Base-by-base conservation (phyloP, 495 filamentous ascomycete species). In the Pseudomonodictys pantanalensis region DNA sequence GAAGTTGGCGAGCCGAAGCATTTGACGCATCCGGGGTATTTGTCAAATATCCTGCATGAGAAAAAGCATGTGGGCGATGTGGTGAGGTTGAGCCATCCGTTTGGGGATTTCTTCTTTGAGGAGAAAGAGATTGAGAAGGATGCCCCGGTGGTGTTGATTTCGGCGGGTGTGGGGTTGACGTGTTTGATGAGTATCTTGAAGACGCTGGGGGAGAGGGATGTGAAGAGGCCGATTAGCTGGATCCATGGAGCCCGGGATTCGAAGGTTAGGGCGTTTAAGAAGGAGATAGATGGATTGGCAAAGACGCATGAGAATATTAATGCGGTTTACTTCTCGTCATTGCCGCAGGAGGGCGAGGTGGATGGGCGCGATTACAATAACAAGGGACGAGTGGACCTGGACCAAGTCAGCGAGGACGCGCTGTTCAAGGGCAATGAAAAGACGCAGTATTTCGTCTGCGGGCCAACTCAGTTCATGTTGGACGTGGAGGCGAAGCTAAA, bases 21-120 rank as follows among this genome's bases (percentile, higher is more conserved):
- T 28, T 56, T 68, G 42, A 60, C 72, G 29, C 71, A 82, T 55
- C 84, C 85, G 0, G 86, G 86, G n/a, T 75, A 82, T 63, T 78
- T 91, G 8, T 88, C 84, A 53, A 90, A 90, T 68, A 68, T 88
- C 52, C 73, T 91, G 26, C 85, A 90, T 72, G 80, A 82, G 62
- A 65, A 73, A 8, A 78, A 79, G 71, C 71, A 77, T 5, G 77
- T 79, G 29, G 87, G 86, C 41, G 82, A 86, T 57, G 65, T 73
- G 3, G 61, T 90, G 48, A 73, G 83, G 60, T 75, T 90, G 2
- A 84, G 85, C 3, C 85, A 87, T 67, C 86, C 87, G 5, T 78
- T 72, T 33, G 87, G 87, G 29, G 86, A 89, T 58, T 90, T 90
- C 75, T 85, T 80, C 75, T 73, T 86, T 32, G 76, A 82, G 47